Evolutionary conservation across 2,329 filamentous ascomycete genomes (phyloP).

Genomic region (Curvularia lunata): DNA sequence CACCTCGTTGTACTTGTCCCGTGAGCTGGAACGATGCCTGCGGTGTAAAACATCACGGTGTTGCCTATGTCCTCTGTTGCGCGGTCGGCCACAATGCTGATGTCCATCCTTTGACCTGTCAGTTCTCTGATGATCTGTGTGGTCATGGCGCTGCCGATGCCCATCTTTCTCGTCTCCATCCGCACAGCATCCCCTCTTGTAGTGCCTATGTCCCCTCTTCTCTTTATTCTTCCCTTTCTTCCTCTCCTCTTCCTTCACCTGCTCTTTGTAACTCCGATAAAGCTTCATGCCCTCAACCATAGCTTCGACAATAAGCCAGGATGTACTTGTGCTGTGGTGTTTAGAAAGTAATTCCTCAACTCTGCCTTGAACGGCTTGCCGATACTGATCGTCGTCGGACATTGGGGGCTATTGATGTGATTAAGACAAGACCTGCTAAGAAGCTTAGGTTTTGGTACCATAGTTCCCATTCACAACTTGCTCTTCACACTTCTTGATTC

Average conservation of each 20-base stretch:
- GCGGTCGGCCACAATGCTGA: not conserved
- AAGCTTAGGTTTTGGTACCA: not conserved
- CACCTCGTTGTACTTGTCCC: not conserved
- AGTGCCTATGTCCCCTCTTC: not conserved
- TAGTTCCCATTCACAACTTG: no score
- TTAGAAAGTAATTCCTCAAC: constrained; percentile 23
- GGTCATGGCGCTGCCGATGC: not conserved
- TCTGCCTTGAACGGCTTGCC: constrained; percentile 21
- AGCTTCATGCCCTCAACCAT: constrained; percentile 29
- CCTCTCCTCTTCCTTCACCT: constrained; percentile 6
- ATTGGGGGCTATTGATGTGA: constrained; percentile 3
- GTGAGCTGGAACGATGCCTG: not conserved
- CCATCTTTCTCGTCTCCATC: not conserved
- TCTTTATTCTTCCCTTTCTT: no score
- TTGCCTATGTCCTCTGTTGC: not conserved
- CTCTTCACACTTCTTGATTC: no score
- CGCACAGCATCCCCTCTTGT: not conserved
- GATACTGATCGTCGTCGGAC: constrained; percentile 19
- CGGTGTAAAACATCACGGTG: not conserved
- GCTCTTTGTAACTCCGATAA: constrained; percentile 25
- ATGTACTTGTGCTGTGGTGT: constrained; percentile 15
- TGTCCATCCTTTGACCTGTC: not conserved
- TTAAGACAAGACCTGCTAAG: not conserved
- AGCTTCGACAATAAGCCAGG: constrained; percentile 27
- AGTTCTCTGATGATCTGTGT: not conserved